These are phyloP conservation scores for Elongisporangium prolatum DNA, from an alignment of 352 stramenopile genomes.

Conservation along the genomic window DNA sequence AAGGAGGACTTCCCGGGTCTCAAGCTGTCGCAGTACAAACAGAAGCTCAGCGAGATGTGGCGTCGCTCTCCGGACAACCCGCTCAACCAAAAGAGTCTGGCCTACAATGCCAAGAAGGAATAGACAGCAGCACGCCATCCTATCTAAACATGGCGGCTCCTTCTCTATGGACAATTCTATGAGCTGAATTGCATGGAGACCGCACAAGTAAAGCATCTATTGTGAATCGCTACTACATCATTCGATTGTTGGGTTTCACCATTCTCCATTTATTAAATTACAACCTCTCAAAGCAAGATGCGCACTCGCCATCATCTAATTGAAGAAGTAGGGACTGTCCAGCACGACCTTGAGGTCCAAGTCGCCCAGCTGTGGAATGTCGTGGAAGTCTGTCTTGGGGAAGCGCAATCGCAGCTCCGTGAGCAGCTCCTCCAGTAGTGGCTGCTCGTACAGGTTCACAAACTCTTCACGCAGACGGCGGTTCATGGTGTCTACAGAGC, in stretches of 20 bases:
- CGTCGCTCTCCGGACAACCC: constrained; percentile 73
- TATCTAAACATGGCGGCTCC: neutral
- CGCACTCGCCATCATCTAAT: too few species aligned
- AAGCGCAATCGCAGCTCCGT: constrained; percentile 92
- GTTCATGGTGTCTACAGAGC: constrained; percentile 96
- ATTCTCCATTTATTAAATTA: constrained; percentile 17
- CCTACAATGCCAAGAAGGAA: constrained; percentile 79
- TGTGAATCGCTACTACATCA: neutral
- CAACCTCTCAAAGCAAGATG: constrained; percentile 9
- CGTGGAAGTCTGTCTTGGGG: constrained; percentile 93
- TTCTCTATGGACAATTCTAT: too few species aligned
- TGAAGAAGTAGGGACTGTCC: constrained; percentile 98
- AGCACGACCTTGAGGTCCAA: constrained; percentile 95
- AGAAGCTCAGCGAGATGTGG: constrained; percentile 75
- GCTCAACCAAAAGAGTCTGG: constrained; percentile 64
- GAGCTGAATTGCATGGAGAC: neutral
- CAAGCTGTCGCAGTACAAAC: constrained; percentile 83
- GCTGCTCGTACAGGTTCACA: constrained; percentile 96
- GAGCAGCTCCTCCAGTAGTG: constrained; percentile 94
- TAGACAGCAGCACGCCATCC: constrained; percentile 4
- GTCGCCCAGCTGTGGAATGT: constrained; percentile 89
- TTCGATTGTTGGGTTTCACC: neutral
- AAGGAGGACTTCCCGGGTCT: constrained; percentile 65
- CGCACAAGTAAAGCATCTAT: neutral
- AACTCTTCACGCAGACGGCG: constrained; percentile 88